Evolutionary conservation across 2,329 filamentous ascomycete genomes (phyloP).

Genomic region (Lachnellula cervina): DNA sequence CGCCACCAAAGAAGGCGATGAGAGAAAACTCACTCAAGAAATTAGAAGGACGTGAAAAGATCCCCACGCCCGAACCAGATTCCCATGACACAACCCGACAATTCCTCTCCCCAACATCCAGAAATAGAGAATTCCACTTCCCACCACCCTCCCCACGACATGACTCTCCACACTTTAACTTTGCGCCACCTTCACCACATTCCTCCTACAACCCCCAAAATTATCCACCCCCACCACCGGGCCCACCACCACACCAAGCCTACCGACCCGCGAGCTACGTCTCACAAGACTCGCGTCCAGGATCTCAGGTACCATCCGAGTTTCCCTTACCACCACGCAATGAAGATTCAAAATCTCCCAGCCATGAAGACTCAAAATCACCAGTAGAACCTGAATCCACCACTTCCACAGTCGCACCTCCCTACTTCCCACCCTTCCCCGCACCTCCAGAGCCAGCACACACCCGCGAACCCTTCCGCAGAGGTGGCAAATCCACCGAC

Average conservation of each 20-base stretch:
- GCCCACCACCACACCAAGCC: slow-evolving; percentile 18
- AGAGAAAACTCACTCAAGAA: slow-evolving; percentile 42
- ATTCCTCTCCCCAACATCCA: slow-evolving; percentile 25
- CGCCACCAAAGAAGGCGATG: slow-evolving; percentile 25
- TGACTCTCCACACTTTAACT: slow-evolving; percentile 54
- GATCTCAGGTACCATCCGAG: slow-evolving; percentile 8
- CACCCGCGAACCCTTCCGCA: slow-evolving; percentile 14
- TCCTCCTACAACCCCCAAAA: slow-evolving; percentile 25
- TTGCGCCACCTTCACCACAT: slow-evolving; percentile 46
- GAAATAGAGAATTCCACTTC: slow-evolving; percentile 49
- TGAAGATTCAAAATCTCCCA: slow-evolving; percentile 3
- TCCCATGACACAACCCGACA: slow-evolving; percentile 39
- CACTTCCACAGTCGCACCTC: slow-evolving; percentile 4
- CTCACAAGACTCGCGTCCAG: slow-evolving; percentile 14
- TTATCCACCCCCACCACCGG: slow-evolving; percentile 24
- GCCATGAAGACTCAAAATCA: background rate
- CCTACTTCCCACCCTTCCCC: slow-evolving; percentile 3
- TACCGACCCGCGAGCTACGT: slow-evolving; percentile 20
- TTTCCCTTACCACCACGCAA: slow-evolving; percentile 3
- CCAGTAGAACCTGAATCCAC: slow-evolving; percentile 6
- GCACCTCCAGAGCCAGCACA: slow-evolving; percentile 17
- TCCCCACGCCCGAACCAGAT: slow-evolving; percentile 26
- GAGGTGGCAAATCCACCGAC: slow-evolving; percentile 20
- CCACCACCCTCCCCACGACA: slow-evolving; percentile 44
- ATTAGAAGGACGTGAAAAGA: slow-evolving; percentile 42